Evolutionary conservation across 352 stramenopile species (phyloP).

Genomic region (Globisporangium parvum): DNA sequence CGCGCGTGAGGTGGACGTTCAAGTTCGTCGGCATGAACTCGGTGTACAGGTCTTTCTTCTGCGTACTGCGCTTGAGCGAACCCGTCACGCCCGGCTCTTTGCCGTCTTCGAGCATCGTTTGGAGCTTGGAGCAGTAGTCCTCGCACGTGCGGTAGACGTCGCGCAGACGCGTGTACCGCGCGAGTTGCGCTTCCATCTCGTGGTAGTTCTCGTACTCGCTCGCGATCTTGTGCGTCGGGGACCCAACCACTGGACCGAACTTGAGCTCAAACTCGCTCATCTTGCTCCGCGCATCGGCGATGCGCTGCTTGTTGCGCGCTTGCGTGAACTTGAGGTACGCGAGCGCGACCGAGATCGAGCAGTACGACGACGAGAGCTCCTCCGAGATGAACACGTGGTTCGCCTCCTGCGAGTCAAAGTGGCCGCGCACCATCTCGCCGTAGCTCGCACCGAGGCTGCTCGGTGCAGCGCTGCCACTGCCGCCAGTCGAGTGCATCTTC

Average conservation of each 20-base stretch:
- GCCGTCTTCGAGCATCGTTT: conserved; percentile 64
- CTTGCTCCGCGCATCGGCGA: conserved; percentile 45
- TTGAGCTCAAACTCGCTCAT: conserved; percentile 57
- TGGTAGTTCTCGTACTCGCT: conserved; percentile 27
- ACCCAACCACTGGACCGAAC: conserved; percentile 27
- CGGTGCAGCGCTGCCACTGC: conserved; percentile 15
- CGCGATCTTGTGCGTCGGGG: conserved; percentile 19
- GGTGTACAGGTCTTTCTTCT: conserved; percentile 81
- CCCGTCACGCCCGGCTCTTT: conserved; percentile 80
- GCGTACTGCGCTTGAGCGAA: conserved; percentile 76
- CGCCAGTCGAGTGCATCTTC: conserved; percentile 15
- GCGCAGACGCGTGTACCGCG: conserved; percentile 57
- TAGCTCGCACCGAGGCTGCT: conserved; percentile 36
- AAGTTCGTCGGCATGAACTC: conserved; percentile 87
- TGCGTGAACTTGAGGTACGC: conserved; percentile 76
- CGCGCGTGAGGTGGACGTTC: conserved; percentile 76
- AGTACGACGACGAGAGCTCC: conserved; percentile 75
- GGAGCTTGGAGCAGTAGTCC: conserved; percentile 60
- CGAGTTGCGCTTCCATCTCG: conserved; percentile 46
- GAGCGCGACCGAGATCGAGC: conserved; percentile 76
- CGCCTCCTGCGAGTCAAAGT: conserved; percentile 39
- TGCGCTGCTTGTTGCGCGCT: conserved; percentile 52
- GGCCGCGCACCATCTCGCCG: conserved; percentile 52
- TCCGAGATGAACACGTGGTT: conserved; percentile 78
- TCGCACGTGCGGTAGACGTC: conserved; percentile 59